A percentile compares a stretch with the other conserved stretches of the same genome.
Evolutionary conservation across 108 stramenopile species (phyloP).

Genomic region (Stephanodiscus triporus): DNA sequence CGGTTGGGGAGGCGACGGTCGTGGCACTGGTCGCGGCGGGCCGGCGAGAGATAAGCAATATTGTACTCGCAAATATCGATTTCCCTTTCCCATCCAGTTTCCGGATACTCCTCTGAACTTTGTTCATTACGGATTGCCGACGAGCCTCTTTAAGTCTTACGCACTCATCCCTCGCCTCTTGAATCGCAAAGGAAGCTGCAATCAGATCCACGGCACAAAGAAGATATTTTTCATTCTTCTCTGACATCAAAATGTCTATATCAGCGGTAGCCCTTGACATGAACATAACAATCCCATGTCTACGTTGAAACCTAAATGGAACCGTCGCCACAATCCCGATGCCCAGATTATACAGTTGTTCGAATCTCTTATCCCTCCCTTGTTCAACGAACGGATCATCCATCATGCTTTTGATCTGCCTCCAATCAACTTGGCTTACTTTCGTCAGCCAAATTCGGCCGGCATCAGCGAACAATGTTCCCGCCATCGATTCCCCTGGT

Average conservation of each 20-base stretch:
- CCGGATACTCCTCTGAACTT: slow-evolving; percentile 6
- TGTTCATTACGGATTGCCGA: slow-evolving; percentile 22
- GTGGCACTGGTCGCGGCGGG: too few species aligned
- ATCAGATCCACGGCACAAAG: slow-evolving; percentile 29
- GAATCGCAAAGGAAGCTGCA: slow-evolving; percentile 30
- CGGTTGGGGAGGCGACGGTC: too few species aligned
- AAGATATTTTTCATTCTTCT: slow-evolving; percentile 34
- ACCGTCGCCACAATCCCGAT: slow-evolving; percentile 43
- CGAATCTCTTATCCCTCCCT: slow-evolving; percentile 22
- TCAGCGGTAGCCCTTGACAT: slow-evolving; percentile 23
- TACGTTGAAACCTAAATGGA: slow-evolving; percentile 23
- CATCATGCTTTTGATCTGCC: slow-evolving; percentile 29
- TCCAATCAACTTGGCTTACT: slow-evolving; percentile 26
- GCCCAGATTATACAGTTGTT: slow-evolving; percentile 18
- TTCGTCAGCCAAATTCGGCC: background rate
- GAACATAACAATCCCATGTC: slow-evolving; percentile 42
- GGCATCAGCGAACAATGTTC: slow-evolving; percentile 19
- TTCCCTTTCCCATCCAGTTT: background rate
- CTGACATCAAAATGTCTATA: slow-evolving; percentile 3
- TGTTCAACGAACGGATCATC: slow-evolving; percentile 50
- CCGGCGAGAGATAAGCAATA: too few species aligned
- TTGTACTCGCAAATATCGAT: background rate
- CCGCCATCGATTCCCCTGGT: slow-evolving; percentile 26
- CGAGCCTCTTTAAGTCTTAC: background rate
- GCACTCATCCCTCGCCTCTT: slow-evolving; percentile 22